phyloP scores from a whole-genome alignment of 345 rosid genomes.

The Melaleuca quinquenervia region DNA sequence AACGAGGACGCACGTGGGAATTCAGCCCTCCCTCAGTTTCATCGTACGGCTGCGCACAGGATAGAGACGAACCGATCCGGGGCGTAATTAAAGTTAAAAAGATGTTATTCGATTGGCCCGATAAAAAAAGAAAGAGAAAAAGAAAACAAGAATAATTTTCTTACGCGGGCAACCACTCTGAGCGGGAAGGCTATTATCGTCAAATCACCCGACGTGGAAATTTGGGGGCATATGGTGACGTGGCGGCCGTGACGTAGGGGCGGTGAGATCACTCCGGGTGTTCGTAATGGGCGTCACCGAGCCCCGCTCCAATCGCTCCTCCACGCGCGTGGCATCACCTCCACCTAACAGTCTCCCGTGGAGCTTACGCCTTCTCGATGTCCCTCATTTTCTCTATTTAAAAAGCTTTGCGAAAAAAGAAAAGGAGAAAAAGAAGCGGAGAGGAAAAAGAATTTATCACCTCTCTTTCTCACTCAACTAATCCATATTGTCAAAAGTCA shows the following conservation, averaged over 20 bases:
- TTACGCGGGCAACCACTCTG: neutral
- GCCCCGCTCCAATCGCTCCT: neutral
- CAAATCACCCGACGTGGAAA: neutral
- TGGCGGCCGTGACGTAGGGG: neutral
- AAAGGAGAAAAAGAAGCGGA: too few species aligned
- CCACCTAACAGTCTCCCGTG: neutral
- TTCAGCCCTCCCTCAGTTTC: neutral
- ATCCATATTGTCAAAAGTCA: too few species aligned
- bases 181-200: neutral
- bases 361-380: neutral
- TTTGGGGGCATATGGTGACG: neutral
- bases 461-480: too few species aligned
- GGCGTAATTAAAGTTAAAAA: neutral
- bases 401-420: too few species aligned
- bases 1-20: neutral
- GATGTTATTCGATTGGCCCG: neutral
- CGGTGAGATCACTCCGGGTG: slow-evolving; percentile 1
- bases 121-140: too few species aligned
- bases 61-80: neutral
- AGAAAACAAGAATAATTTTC: neutral
- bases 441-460: too few species aligned
- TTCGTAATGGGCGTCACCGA: neutral
- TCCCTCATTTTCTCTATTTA: neutral
- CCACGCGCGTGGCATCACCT: neutral
- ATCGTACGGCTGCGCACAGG: too few species aligned